Conservation (phyloP, 495 filamentous ascomycete genomes). For the Penicillium coffeae region DNA sequence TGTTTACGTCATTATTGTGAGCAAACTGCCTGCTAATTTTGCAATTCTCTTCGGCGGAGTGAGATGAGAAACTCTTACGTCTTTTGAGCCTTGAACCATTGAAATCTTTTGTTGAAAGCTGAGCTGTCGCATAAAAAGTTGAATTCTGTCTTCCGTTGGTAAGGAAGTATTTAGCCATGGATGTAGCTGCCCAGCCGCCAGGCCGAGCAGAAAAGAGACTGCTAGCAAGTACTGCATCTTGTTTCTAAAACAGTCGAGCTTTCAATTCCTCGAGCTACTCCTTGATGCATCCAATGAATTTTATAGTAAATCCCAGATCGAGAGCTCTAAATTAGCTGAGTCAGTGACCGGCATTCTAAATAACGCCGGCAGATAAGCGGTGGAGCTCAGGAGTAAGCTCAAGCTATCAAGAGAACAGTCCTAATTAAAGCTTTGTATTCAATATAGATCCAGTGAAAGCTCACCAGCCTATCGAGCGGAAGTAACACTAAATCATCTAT, state of each 20-base stretch:
- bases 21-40: no score
- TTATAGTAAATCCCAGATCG: not conserved
- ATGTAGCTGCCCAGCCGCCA: not conserved
- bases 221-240: conserved; percentile 1
- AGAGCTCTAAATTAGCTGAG: not conserved
- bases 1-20: no score
- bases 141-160: conserved; percentile 1
- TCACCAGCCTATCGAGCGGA: no score
- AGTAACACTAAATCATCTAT: no score
- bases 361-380: conserved; percentile 1
- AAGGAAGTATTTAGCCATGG: conserved; percentile 1
- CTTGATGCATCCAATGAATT: not conserved
- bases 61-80: no score
- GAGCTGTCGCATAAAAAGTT: not conserved
- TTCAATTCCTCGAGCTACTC: not conserved
- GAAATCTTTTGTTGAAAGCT: not conserved
- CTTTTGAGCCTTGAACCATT: not conserved
- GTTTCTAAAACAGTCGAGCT: not conserved
- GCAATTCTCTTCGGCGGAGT: no score
- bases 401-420: not conserved
- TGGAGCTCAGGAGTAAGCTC: not conserved
- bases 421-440: not conserved
- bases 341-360: conserved; percentile 2
- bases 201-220: not conserved
- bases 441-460: not conserved